These are phyloP conservation scores for Globisporangium apiculatum DNA, from an alignment of 352 stramenopile genomes.

Conservation along the genomic window DNA sequence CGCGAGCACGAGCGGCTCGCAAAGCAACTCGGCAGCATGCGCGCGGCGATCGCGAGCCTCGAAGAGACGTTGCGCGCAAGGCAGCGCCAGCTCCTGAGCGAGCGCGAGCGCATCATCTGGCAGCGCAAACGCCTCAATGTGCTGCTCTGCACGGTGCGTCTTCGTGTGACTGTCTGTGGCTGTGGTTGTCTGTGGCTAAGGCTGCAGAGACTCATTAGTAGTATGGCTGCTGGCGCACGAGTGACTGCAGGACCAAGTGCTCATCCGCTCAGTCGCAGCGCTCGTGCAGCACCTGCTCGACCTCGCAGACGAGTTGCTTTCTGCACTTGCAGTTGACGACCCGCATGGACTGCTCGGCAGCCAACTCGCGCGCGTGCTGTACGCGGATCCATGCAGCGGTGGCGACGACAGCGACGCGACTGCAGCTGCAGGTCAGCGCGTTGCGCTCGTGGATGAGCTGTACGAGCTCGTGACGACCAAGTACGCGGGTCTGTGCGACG, in stretches of 20 bases:
- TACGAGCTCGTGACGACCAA: conserved; percentile 19
- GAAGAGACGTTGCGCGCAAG: conserved; percentile 28
- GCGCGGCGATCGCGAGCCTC: conserved; percentile 19
- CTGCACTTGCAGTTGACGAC: conserved; percentile 5
- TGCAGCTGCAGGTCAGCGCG: conserved; percentile 2
- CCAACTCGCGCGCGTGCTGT: background rate
- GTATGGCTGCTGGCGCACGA: background rate
- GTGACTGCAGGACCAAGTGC: conserved; percentile 22
- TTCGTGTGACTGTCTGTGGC: background rate
- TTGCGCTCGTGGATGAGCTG: conserved; percentile 18
- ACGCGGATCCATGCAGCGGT: background rate
- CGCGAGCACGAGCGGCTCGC: conserved; percentile 26
- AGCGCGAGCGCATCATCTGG: conserved; percentile 38
- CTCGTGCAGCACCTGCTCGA: conserved; percentile 31
- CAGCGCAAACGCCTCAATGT: conserved; percentile 45
- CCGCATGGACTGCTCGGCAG: conserved; percentile 8
- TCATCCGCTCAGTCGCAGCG: conserved; percentile 22
- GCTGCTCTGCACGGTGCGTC: conserved; percentile 27
- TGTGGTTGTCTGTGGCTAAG: background rate
- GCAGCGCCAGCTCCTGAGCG: conserved; percentile 27
- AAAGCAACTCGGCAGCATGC: conserved; percentile 14
- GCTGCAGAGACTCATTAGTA: background rate
- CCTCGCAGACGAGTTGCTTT: conserved; percentile 22
- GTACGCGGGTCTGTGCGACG: conserved; percentile 14
- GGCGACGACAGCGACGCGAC: background rate